Base-by-base conservation (phyloP, 306 rosid genomes). In the Spatholobus suberectus region DNA sequence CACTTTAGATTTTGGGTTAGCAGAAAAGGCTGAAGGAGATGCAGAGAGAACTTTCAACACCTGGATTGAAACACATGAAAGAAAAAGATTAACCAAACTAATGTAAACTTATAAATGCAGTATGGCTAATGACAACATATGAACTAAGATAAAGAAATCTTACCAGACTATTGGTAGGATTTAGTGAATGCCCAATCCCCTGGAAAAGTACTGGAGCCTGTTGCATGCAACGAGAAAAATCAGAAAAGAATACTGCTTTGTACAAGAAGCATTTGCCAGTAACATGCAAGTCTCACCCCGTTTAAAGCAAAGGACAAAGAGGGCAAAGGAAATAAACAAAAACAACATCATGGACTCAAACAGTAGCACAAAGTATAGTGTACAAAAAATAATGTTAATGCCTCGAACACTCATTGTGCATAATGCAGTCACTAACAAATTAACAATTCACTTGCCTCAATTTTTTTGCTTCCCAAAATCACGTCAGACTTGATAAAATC, bases 131-230 rank as follows among this genome's bases (percentile, higher is more conserved):
- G 85, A 74, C 78, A 15, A 67, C 46, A 62, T 26, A 4, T 74
- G 70, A 51, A 40, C 35, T 14, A 71, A 38, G 43, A 82, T 82
- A 58, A 67, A 67, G 46, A 83, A 51, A 62, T n/a, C 86, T 88
- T 90, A 96, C 99, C 99, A 96, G 84, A 84, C 86, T 94, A 86
- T 89, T 96, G 76, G 95, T 81, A 78, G 98, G 91, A 82, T 90
- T 94, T 70, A 96, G 70, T 12, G 98, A 89, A 82, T 96, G 99
- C 76, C 93, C 98, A 83, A 96, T 88, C 78, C 99, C 99, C 73
- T 92, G 94, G 83, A 96, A 96, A 85, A 96, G 97, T 41, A 94
- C 93, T 29, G 99, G 99, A 81, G 98, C 99, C 99, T 96, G 94
- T 85, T 24, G 70, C 86, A 87, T 43, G 80, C 49, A 86, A 57